Evolutionary conservation across 768 basidiomycete species (phyloP).

Genomic region (Lactifluus volemus): DNA sequence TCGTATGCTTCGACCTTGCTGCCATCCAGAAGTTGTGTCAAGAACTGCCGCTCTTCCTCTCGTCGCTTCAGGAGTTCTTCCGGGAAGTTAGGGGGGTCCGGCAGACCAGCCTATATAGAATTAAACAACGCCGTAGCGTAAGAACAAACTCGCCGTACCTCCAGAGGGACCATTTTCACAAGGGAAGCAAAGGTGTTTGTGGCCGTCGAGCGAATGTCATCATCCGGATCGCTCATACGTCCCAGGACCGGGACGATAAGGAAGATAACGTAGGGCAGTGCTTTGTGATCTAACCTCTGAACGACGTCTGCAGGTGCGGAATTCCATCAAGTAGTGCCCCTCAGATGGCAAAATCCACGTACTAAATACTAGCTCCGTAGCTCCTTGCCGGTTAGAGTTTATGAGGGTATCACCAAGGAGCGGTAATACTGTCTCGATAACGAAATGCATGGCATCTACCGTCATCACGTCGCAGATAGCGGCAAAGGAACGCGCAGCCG

Average conservation of each 20-base stretch:
- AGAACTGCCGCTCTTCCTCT: constrained; percentile 81
- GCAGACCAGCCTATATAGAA: constrained; percentile 65
- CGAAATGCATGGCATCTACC: constrained; percentile 75
- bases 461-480: constrained; percentile 84
- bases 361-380: constrained; percentile 89
- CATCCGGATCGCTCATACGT: constrained; percentile 92
- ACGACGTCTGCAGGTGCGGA: constrained; percentile 64
- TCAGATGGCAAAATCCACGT: constrained; percentile 29
- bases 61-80: constrained; percentile 79
- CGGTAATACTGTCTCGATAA: constrained; percentile 81
- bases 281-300: constrained; percentile 84
- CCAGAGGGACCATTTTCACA: constrained; percentile 97
- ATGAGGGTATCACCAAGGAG: constrained; percentile 70
- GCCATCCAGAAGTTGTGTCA: constrained; percentile 90
- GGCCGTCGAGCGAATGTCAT: constrained; percentile 83
- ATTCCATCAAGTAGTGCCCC: constrained; percentile 14
- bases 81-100: constrained; percentile 90
- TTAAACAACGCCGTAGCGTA: not conserved
- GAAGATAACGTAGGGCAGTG: constrained; percentile 94
- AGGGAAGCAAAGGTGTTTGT: constrained; percentile 97
- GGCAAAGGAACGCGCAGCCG: constrained; percentile 79
- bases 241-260: constrained; percentile 93
- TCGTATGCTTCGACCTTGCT: constrained; percentile 86
- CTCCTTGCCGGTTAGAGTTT: constrained; percentile 76
- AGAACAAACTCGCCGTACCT: constrained; percentile 41